A percentile compares a stretch with the other conserved stretches of the same genome.
Conservation (phyloP, 2,329 filamentous ascomycete genomes). For the Pyrenochaeta sp. region DNA sequence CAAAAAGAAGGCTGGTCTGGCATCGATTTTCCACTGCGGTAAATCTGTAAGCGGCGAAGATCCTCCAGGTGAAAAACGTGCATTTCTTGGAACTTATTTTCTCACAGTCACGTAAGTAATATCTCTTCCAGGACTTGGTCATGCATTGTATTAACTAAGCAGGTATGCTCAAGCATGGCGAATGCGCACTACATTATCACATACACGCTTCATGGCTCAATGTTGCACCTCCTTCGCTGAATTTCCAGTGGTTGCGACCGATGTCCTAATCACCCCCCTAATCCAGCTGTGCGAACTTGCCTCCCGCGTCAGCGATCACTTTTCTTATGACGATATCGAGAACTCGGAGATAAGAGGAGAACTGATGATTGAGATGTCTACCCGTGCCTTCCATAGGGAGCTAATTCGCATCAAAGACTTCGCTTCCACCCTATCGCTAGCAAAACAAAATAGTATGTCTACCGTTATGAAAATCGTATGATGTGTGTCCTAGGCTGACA, state of each 20-base stretch:
- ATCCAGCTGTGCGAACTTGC: conserved; percentile 25
- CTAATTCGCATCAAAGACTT: conserved; percentile 16
- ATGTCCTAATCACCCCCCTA: conserved; percentile 28
- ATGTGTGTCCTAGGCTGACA: not conserved
- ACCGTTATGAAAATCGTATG: not conserved
- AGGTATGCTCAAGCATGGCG: conserved; percentile 34
- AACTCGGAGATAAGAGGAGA: conserved; percentile 29
- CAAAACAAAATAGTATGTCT: conserved; percentile 4
- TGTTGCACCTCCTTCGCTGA: conserved; percentile 20
- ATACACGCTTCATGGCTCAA: conserved; percentile 27
- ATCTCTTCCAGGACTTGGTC: not conserved
- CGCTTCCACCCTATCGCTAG: not conserved
- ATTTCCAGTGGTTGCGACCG: conserved; percentile 14
- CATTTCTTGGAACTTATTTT: conserved; percentile 32
- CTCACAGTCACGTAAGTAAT: conserved; percentile 24
- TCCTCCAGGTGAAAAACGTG: conserved; percentile 14
- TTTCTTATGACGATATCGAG: conserved; percentile 34
- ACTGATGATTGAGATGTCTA: conserved; percentile 24
- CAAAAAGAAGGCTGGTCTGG: not conserved
- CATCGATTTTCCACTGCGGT: too few relatives aligned
- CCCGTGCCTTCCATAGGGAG: conserved; percentile 24
- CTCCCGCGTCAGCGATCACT: conserved; percentile 28
- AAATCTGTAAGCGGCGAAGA: not conserved
- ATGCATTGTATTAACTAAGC: not conserved
- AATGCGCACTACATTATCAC: conserved; percentile 20